A percentile compares a stretch with the other conserved stretches of the same genome.
These are phyloP conservation scores for Suhomyces xylopsoci DNA, from an alignment of 805 yeast genomes.

Conservation along the genomic window DNA sequence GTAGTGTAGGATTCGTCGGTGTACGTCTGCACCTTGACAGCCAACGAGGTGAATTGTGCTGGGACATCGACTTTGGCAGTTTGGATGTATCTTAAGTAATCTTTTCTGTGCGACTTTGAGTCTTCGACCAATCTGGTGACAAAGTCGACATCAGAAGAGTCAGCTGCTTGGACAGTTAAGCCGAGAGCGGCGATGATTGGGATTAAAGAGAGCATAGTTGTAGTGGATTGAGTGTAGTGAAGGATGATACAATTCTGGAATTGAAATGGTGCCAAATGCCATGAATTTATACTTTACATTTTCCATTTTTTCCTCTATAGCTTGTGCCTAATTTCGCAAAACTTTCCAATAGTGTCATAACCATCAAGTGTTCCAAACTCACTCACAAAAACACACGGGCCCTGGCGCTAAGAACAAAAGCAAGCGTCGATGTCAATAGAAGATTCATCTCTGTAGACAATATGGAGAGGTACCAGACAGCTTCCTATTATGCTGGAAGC, in stretches of 20 bases:
- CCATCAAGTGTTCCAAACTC: background rate
- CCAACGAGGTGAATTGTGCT: constrained; percentile 25
- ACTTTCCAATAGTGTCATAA: background rate
- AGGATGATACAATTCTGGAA: background rate
- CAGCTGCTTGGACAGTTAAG: background rate
- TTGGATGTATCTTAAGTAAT: constrained; percentile 16
- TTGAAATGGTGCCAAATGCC: background rate
- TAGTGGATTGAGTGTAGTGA: background rate
- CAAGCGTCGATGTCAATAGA: background rate
- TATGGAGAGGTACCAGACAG: background rate
- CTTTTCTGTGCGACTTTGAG: constrained; percentile 7
- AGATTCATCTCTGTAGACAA: background rate
- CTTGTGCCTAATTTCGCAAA: background rate
- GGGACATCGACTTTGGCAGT: constrained; percentile 28
- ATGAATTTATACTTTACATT: background rate
- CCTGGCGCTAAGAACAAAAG: background rate
- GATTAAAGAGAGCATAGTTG: background rate
- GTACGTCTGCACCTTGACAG: constrained; percentile 27
- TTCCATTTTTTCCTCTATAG: background rate
- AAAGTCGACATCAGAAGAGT: constrained; percentile 8
- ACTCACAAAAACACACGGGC: background rate
- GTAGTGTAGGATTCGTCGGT: constrained; percentile 39
- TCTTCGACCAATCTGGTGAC: constrained; percentile 12
- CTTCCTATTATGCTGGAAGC: background rate
- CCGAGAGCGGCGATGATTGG: constrained; percentile 1